Base-by-base conservation (phyloP, 2,329 filamentous ascomycete genomes). In the Fusarium subglutinans region DNA sequence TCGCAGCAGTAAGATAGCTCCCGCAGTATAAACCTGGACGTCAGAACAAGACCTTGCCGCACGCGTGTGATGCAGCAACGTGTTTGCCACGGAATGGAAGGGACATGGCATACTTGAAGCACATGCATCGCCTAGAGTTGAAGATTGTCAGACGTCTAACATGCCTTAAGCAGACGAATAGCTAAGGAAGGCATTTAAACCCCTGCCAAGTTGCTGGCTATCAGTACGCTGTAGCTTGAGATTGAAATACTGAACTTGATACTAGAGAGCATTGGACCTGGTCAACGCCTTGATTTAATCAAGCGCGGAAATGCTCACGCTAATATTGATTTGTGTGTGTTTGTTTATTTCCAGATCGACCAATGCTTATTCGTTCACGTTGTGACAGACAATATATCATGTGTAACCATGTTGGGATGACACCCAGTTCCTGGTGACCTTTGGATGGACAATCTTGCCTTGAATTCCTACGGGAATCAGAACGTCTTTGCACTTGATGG, bases 181-280 rank as follows among this genome's bases (percentile, higher is more conserved):
- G 51, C 33, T 55, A 41, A 43, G 51, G 30, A 38, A 66, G 41
- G 37, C 47, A 74, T 63, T 45, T 59, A 37, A 22, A 37, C 58
- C 50, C 30, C 40, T 26, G 28, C 43, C 40, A 66, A 44, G 47
- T 63, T 48, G 61, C 43, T 59, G 41, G 40, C 28, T 37, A 28
- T 57, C 57, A 56, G 56, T 56, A 47, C 18, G 44, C 37, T 70
- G 43, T 71, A 74, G 44, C 53, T 60, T 41, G 26, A 71, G 54
- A 63, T 30, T 54, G 47, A 72, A 67, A 51, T 44, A 56, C 41
- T 54, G n/a, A 44, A 70, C 37, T 63, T 60, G 22, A 53, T 18
- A 40, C 38, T 41, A 24, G 44, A 67, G 28, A 47, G 30, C 41
- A 63, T 54, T 18, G n/a, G 58, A 30, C 20, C 20, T 22, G 30